Conservation (phyloP, 768 basidiomycete species). For the Thelephora ganbajun region DNA sequence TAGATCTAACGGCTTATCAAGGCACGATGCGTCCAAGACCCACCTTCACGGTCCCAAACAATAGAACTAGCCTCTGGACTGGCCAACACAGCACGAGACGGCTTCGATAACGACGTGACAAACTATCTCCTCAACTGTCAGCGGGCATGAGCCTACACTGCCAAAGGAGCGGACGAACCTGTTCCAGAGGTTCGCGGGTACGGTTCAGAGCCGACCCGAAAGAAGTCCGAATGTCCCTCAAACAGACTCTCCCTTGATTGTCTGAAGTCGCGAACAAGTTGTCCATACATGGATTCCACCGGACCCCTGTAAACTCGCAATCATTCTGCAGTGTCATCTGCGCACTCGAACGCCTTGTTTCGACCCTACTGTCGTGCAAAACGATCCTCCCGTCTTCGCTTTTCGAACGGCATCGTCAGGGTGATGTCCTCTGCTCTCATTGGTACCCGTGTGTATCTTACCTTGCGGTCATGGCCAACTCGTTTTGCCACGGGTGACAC, state of each 20-base stretch:
- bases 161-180: slow-evolving; percentile 20
- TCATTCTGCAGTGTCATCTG: slow-evolving; percentile 38
- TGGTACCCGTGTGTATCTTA: slow-evolving; percentile 12
- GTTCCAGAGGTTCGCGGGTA: slow-evolving; percentile 39
- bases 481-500: slow-evolving; percentile 54
- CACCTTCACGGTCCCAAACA: slow-evolving; percentile 55
- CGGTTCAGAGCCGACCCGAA: slow-evolving; percentile 39
- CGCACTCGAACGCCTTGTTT: slow-evolving; percentile 19
- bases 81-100: slow-evolving; percentile 23
- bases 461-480: slow-evolving; percentile 61
- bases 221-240: slow-evolving; percentile 63
- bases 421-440: background rate
- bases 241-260: slow-evolving; percentile 38
- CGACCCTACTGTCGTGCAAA: slow-evolving; percentile 43
- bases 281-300: slow-evolving; percentile 55
- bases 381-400: slow-evolving; percentile 64
- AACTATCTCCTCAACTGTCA: slow-evolving; percentile 33
- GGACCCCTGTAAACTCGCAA: slow-evolving; percentile 47
- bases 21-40: slow-evolving; percentile 8
- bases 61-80: slow-evolving; percentile 61
- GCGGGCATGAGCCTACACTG: background rate
- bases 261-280: slow-evolving; percentile 60
- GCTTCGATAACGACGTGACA: slow-evolving; percentile 31
- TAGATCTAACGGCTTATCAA: background rate
- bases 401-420: background rate